phyloP scores from a whole-genome alignment of 1,284 basidiomycete genomes.

The Cutaneotrichosporon cutaneum region DNA sequence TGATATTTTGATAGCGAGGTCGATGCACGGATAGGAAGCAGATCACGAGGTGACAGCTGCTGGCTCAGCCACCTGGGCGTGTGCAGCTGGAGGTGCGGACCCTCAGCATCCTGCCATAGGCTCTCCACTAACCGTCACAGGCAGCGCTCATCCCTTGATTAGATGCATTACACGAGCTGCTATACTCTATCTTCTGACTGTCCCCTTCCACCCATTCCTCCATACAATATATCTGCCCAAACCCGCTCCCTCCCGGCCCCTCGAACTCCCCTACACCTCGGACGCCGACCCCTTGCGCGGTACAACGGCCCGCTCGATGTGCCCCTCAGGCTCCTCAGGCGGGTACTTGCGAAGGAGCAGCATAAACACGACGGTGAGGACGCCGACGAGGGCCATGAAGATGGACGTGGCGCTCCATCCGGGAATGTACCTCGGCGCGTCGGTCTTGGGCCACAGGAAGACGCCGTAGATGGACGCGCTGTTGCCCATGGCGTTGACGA shows the following conservation, averaged over 20 bases:
- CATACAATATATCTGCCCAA: neutral
- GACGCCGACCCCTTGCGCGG: neutral
- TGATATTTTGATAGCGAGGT: neutral
- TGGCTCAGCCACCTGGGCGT: too few relatives aligned
- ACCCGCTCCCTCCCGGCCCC: neutral
- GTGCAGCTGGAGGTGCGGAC: too few relatives aligned
- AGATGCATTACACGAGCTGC: too few relatives aligned
- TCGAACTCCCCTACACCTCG: neutral
- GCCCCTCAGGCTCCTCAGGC: neutral
- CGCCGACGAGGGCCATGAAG: slow-evolving; percentile 47
- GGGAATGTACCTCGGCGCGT: slow-evolving; percentile 53
- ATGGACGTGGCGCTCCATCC: slow-evolving; percentile 54
- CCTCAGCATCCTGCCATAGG: too few relatives aligned
- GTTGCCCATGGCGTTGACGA: slow-evolving; percentile 52
- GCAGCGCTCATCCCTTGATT: neutral
- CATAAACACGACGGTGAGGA: slow-evolving; percentile 45
- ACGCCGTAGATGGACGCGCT: slow-evolving; percentile 55
- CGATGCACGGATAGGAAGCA: neutral
- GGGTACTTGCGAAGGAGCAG: slow-evolving; percentile 34
- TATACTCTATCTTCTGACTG: too few relatives aligned
- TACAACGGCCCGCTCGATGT: neutral
- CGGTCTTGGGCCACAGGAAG: slow-evolving; percentile 55
- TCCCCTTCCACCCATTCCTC: neutral
- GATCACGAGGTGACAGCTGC: too few relatives aligned
- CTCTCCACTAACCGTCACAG: too few relatives aligned